Base-by-base conservation (phyloP, 345 rosid genomes). In the Cardamine chenopodiifolia region DNA sequence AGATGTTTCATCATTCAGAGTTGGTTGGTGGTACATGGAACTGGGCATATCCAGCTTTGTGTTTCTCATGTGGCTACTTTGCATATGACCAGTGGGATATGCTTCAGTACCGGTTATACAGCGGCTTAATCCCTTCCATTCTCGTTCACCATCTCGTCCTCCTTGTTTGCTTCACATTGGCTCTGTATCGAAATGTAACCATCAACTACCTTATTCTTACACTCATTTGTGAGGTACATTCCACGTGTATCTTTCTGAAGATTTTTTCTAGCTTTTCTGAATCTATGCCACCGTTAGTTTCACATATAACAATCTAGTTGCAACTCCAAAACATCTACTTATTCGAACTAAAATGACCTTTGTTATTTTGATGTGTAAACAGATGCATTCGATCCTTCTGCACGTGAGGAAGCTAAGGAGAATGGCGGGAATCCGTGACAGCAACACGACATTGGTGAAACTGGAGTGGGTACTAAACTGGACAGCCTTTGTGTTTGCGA, bases 71-170 rank as follows among this genome's bases (percentile, higher is more conserved):
- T 57, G 97, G 98, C 48, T 93, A 93, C 82, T 93, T 93, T 63
- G 98, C 96, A 0, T 93, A 93, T 83, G 98, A 93, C 83, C 97
- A 91, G 61, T 85, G 84, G 89, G 98, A 93, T 81, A 89, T 93
- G 98, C 87, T 91, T 81, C 84, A 63, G 60, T 87, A 88, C 73
- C 83, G 83, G 34, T 75, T 93, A 23, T 93, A 93, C 78, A 86
- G 87, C 47, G 94, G 98, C 29, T 79, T 85, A 56, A 84, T 91
- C 64, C 98, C 98, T 61, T 80, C 90, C 66, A 93, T 89, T 48
- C 74, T 91, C 12, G 80, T 83, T 68, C 98, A 93, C 77, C 98
- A 93, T 60, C 89, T 91, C 66, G 73, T 93, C 34, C 94, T 91
- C 62, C 94, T 93, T 10, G 64, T 93, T 22, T 93, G 98, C 91